phyloP scores from a whole-genome alignment of 164 flowering plant species.

The Annona cherimola region DNA sequence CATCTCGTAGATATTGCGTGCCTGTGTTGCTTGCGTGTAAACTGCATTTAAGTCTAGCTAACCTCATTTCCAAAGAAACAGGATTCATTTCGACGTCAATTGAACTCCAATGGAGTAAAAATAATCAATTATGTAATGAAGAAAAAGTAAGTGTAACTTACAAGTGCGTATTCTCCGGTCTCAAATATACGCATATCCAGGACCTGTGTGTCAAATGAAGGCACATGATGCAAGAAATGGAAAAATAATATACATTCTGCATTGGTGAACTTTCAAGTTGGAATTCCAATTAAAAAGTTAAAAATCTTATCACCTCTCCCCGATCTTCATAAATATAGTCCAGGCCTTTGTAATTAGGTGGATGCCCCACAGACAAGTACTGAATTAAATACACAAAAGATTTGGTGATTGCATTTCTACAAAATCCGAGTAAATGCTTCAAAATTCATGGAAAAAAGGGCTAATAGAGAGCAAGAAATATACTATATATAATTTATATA shows the following conservation, averaged over 20 bases:
- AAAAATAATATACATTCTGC: background rate
- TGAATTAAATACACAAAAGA: constrained; percentile 17
- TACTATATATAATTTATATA: background rate
- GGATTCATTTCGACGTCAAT: background rate
- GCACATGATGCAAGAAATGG: background rate
- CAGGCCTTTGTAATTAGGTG: constrained; percentile 84
- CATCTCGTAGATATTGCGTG: background rate
- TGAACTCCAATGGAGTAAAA: background rate
- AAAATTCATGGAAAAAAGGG: background rate
- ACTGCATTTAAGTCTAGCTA: background rate
- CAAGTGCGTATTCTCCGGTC: constrained; percentile 90
- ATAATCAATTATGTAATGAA: background rate
- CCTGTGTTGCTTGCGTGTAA: background rate
- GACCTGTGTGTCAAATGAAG: constrained; percentile 34
- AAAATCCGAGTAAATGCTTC: background rate
- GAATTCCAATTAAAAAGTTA: background rate
- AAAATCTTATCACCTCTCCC: constrained; percentile 54
- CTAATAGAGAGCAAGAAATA: background rate
- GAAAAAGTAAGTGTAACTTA: constrained; percentile 30
- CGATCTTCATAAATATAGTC: constrained; percentile 95
- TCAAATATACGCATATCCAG: constrained; percentile 80
- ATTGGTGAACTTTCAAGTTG: background rate
- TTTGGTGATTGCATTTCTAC: background rate
- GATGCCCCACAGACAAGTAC: constrained; percentile 94
- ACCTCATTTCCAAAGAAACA: background rate